Evolutionary conservation across 2,329 filamentous ascomycete species (phyloP).

Genomic region (Aspergillus neotritici): DNA sequence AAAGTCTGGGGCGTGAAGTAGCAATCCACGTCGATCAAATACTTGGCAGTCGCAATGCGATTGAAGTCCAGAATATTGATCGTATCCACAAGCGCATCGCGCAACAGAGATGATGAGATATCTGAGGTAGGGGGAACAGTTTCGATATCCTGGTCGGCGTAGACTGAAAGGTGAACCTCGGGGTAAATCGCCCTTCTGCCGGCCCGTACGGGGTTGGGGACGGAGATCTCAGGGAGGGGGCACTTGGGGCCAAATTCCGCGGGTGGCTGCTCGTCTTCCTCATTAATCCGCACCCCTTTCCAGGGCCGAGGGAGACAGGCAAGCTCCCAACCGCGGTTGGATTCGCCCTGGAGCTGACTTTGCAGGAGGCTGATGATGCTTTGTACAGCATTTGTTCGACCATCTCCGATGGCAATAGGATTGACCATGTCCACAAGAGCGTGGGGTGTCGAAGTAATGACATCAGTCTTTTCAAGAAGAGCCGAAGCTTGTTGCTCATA

Average conservation of each 20-base stretch:
- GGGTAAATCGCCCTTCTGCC: constrained; percentile 77
- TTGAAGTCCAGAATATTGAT: constrained; percentile 95
- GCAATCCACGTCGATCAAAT: constrained; percentile 88
- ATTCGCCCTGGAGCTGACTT: constrained; percentile 75
- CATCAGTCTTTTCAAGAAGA: constrained; percentile 87
- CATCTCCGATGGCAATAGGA: constrained; percentile 63
- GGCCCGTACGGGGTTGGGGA: constrained; percentile 69
- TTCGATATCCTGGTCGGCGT: constrained; percentile 76
- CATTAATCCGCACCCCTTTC: constrained; percentile 34
- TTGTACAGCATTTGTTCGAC: constrained; percentile 57
- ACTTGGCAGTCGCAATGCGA: constrained; percentile 76
- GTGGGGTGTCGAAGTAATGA: constrained; percentile 85
- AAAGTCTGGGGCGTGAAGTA: constrained; percentile 90
- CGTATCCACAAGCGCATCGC: constrained; percentile 82
- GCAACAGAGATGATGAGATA: constrained; percentile 74
- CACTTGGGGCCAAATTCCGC: constrained; percentile 62
- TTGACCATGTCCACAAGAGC: constrained; percentile 80
- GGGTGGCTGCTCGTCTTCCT: constrained; percentile 51
- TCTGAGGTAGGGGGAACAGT: constrained; percentile 74
- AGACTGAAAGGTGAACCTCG: constrained; percentile 91
- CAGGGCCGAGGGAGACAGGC: constrained; percentile 56
- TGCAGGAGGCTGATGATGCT: constrained; percentile 79
- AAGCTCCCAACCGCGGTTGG: constrained; percentile 68
- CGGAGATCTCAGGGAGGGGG: constrained; percentile 64
- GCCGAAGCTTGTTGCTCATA: constrained; percentile 69